These are phyloP conservation scores for Castanea mollissima DNA, from an alignment of 306 rosid species.

Conservation along the genomic window DNA sequence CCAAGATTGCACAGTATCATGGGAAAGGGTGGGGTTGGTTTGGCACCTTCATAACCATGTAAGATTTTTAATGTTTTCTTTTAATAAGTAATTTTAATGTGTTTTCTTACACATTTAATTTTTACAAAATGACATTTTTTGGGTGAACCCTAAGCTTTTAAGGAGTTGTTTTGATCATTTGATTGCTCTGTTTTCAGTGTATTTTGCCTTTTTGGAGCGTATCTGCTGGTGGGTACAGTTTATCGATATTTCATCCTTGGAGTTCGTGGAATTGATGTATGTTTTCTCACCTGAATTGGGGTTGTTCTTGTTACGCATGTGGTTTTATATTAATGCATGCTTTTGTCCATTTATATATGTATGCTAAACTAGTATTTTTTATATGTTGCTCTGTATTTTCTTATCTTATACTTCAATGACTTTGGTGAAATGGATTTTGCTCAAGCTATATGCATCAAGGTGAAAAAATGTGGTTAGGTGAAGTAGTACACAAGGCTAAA, in stretches of 20 bases:
- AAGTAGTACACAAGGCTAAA: too few species aligned
- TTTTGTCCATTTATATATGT: background rate
- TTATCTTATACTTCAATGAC: background rate
- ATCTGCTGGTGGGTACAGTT: conserved; percentile 63
- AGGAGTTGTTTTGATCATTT: conserved; percentile 14
- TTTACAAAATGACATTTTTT: conserved; percentile 9
- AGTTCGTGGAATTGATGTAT: conserved; percentile 74
- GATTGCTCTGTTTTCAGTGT: conserved; percentile 46
- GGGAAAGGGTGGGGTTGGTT: conserved; percentile 84
- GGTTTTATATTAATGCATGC: conserved; percentile 1
- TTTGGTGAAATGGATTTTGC: background rate
- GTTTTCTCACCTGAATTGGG: conserved; percentile 25
- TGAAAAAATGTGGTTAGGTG: too few species aligned
- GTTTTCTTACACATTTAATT: background rate
- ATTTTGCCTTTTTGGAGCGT: conserved; percentile 71
- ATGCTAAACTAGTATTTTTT: background rate
- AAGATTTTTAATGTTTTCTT: conserved; percentile 24
- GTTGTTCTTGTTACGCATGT: conserved; percentile 17
- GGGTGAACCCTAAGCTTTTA: conserved; percentile 22
- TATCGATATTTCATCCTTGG: conserved; percentile 64
- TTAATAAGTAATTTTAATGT: too few species aligned
- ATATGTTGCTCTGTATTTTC: background rate
- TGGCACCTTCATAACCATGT: conserved; percentile 57
- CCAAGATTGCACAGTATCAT: conserved; percentile 45
- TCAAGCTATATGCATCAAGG: too few species aligned